Evolutionary conservation across 2,329 filamentous ascomycete genomes (phyloP), one percentile per base, ranked within the genome.

Genomic region (Fusarium zealandicum): DNA sequence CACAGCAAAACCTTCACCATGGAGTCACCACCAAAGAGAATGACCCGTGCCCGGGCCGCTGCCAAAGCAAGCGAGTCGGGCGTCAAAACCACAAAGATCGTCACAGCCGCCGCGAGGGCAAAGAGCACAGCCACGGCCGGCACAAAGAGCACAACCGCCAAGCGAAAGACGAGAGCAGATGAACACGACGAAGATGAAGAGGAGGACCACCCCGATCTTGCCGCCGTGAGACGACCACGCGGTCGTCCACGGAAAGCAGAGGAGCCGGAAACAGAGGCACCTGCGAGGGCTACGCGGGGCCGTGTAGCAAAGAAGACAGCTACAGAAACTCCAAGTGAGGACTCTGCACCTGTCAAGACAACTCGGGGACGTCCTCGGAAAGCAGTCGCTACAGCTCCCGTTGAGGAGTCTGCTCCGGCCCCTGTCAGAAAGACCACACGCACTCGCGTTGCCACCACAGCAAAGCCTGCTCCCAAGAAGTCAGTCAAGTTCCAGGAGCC

Each of bases 401-500:
- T 58, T 6, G 58, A 66, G 13, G 59, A 63, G 36, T 59, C 45
- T 58, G 72, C 17, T 64, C 69, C 47, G 25, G 66, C 70, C 6
- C 71, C 72, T 12, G 63, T 56, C 22, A 76, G 73, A 64, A 74
- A 70, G 46, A 65, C 67, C 35, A 70, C 62, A 35, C 69, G 70
- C 32, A 59, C 54, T 39, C 72, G 60, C 52, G 53, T 62, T 22
- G 56, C 62, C 32, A 54, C 66, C 13, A 56, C 64, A n/a, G 67
- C 69, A 36, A 76, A 77, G 70, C 70, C 81, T 14, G 73, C 76
- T 5, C 70, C 76, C 28, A 86, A 83, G 75, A 88, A 87, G 75
- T 79, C 77, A 3, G 85, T 88, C 65, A 85, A 82, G 52, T 88
- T 88, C 69, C 79, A 86, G 67, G 83, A 84, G 62, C 82, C 82